Conservation (phyloP, 805 yeast species). For the Lipomyces anomalus region DNA sequence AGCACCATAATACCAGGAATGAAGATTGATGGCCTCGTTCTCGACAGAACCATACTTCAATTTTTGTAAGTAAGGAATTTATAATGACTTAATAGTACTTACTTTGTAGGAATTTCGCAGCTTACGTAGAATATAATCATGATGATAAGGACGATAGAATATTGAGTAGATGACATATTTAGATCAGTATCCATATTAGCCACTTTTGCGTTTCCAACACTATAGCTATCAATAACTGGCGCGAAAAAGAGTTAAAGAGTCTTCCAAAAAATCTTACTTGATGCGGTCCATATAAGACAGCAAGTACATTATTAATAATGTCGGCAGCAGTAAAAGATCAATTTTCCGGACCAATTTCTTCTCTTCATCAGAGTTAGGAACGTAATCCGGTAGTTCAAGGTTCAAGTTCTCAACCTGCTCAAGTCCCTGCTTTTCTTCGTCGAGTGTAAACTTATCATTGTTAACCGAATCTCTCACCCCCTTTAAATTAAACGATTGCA, state of each 20-base stretch:
- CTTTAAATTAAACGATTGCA: too few relatives aligned
- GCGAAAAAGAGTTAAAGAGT: neutral
- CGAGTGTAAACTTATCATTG: too few relatives aligned
- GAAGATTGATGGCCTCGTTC: slow-evolving; percentile 3
- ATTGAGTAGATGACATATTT: neutral
- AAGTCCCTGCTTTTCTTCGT: slow-evolving; percentile 22
- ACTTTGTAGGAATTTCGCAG: slow-evolving; percentile 5
- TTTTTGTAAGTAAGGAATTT: too few relatives aligned
- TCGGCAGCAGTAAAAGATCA: neutral
- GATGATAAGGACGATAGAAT: slow-evolving; percentile 4
- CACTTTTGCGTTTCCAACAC: neutral
- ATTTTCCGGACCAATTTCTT: neutral
- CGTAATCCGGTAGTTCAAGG: neutral
- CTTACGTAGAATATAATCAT: slow-evolving; percentile 2
- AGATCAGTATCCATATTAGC: neutral
- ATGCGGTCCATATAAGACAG: neutral
- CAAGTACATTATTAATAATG: neutral
- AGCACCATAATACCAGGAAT: slow-evolving; percentile 29
- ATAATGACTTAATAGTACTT: too few relatives aligned
- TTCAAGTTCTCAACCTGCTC: neutral
- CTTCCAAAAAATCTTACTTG: neutral
- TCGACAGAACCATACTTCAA: slow-evolving; percentile 1
- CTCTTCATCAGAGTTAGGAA: neutral
- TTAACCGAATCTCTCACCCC: too few relatives aligned
- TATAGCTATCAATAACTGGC: neutral